A percentile compares a stretch with the other conserved stretches of the same genome.
Conservation (phyloP, 169 alveolate species). For the Plasmodium ovale region DNA sequence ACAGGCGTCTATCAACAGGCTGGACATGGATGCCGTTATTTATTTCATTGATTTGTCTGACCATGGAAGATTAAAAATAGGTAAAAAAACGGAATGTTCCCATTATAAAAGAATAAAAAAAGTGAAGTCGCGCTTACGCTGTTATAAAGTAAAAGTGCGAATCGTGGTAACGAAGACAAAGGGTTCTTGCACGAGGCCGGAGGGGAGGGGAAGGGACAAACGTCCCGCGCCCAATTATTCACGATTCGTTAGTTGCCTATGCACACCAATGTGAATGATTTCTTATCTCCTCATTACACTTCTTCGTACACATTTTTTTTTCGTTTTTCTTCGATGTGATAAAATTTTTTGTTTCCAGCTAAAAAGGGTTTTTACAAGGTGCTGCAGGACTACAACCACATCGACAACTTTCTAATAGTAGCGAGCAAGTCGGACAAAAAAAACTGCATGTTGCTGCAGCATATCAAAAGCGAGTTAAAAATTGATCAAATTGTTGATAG, state of each 20-base stretch:
- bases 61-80: constrained; percentile 70
- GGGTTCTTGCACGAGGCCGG: too few species aligned
- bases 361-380: constrained; percentile 47
- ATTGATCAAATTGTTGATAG: constrained; percentile 69
- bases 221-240: too few species aligned
- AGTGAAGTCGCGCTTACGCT: neutral
- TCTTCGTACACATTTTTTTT: neutral
- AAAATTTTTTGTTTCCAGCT: too few species aligned
- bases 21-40: constrained; percentile 67
- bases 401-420: constrained; percentile 30
- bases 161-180: too few species aligned
- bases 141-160: neutral
- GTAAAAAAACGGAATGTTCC: constrained; percentile 3
- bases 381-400: constrained; percentile 34
- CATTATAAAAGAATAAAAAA: neutral
- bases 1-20: constrained; percentile 58
- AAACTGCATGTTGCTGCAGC: constrained; percentile 43
- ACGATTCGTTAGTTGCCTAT: too few species aligned
- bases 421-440: constrained; percentile 59
- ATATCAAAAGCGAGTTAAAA: constrained; percentile 36
- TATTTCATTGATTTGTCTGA: constrained; percentile 61
- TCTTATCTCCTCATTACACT: neutral
- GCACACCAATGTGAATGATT: too few species aligned
- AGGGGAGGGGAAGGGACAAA: too few species aligned
- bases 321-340: neutral